Base-by-base conservation (phyloP, 1,284 basidiomycete species). In the Melampsora larici-populina region DNA sequence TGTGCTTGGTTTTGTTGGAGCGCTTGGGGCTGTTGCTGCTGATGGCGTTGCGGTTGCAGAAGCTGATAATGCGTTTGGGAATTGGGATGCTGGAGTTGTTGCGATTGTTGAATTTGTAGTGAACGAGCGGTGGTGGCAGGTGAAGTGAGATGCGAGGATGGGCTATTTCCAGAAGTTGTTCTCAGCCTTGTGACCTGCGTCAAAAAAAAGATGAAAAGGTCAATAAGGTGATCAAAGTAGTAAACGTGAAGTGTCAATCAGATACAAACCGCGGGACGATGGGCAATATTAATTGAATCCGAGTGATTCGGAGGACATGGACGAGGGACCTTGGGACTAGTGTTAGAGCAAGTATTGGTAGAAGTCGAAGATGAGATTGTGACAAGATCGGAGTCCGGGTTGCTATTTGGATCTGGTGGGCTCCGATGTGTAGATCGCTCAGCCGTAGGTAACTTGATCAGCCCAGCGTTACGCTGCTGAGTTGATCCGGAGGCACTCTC, bases 301-400 rank as follows among this genome's bases (percentile, higher is more conserved):
- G 29, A 40, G 36, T 29, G 33, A 29, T 6, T 7, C 7, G 63
- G 63, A 11, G 63, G 63, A 64, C 21, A 64, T 40, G 63, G 63
- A 17, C 63, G 26, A 64, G 63, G 8, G 55, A 58, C 55, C 7
- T 58, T 58, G 26, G 55, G 55, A 24, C 55, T 58, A 33, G 63
- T 2, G 18, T 31, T 64, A 9, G 63, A 64, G 33, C 26, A 64
- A 40, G 63, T 64, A 36, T 64, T 64, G 63, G 21, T 64, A 18
- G 63, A 64, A 21, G 63, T 64, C 5, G 63, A 64, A 29, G 63
- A 64, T 60, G n/a, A 24, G 55, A 60, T 60, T 60, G 40, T 43
- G 9, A 58, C 26, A 58, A 58, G 26, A 29, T 58, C 55, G n/a
- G 55, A 58, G 18, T 58, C 55, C 3, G 55, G 55, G n/a, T 58